Conservation (phyloP, 768 basidiomycete species). For the Omphalotus guepiniiformis region DNA sequence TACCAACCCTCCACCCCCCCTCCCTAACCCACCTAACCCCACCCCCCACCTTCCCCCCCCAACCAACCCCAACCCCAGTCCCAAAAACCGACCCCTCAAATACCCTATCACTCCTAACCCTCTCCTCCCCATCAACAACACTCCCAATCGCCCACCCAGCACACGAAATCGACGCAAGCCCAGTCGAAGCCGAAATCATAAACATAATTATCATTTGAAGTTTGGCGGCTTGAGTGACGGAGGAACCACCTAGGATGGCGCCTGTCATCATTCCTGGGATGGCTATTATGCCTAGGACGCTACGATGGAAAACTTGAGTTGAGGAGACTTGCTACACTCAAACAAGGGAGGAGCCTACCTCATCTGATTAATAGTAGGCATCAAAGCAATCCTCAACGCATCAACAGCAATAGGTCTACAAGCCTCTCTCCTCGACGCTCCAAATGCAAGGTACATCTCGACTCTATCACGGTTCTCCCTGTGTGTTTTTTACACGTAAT, state of each 20-base stretch:
- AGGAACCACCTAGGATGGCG: slow-evolving; percentile 81
- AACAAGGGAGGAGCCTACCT: slow-evolving; percentile 38
- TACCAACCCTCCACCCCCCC: neutral
- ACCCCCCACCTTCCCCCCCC: neutral
- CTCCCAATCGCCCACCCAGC: slow-evolving; percentile 57
- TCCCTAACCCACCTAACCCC: neutral
- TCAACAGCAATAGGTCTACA: slow-evolving; percentile 75
- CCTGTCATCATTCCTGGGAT: slow-evolving; percentile 93
- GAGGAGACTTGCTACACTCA: neutral
- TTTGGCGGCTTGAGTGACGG: slow-evolving; percentile 79
- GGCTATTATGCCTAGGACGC: slow-evolving; percentile 72
- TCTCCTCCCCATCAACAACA: slow-evolving; percentile 64
- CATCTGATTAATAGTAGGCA: slow-evolving; percentile 85
- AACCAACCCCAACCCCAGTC: neutral
- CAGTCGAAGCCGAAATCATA: slow-evolving; percentile 79
- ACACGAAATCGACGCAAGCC: slow-evolving; percentile 63
- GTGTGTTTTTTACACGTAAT: too few relatives aligned
- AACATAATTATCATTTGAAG: slow-evolving; percentile 95
- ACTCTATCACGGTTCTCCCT: slow-evolving; percentile 85
- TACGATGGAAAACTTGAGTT: slow-evolving; percentile 19
- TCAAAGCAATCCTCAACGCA: slow-evolving; percentile 73
- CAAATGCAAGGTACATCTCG: slow-evolving; percentile 83
- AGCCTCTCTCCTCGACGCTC: slow-evolving; percentile 80
- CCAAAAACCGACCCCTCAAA: neutral
- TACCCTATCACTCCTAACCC: slow-evolving; percentile 62